Evolutionary conservation across 2,329 filamentous ascomycete species (phyloP), one percentile per base, ranked within the genome.

Genomic region (Neonectria coccinea): DNA sequence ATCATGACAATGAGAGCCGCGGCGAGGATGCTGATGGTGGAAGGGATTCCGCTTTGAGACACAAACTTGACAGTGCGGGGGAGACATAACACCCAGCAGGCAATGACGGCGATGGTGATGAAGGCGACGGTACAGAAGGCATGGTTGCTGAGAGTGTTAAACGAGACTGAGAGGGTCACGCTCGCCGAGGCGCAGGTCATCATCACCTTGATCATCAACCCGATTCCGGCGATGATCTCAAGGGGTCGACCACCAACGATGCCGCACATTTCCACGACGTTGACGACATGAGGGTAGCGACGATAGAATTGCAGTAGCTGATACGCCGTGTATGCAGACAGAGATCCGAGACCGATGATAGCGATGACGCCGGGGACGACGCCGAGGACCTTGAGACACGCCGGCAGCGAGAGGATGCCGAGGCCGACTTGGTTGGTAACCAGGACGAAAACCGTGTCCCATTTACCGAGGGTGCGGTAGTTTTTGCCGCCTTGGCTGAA

Each of bases 151-250:
- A 91, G 88, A 18, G 88, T 91, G 76, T 91, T 91, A 66, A 91
- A 83, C 64, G 89, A 90, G 69, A 89, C 86, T 11, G 88, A 86
- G 41, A 89, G 87, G 4, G 88, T 86, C 51, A 91, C 81, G 70
- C 87, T 89, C 70, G 91, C 88, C 66, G 90, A 83, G 25, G 86
- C 88, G 79, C 87, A 85, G 66, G 91, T 91, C 77, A 90, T 90
- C 54, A 88, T 91, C 73, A 91, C 91, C 81, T 92, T 92, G 67
- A 91, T 76, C 51, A 91, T 76, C 76, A 92, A 89, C 84, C 91
- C 91, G 69, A 88, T 79, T 1, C 88, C 72, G 0, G 72, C 71
- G 14, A 73, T 54, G 2, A 72, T 53, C 20, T 74, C 71, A 8
- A 75, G 66, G 0, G 70, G 70, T 2, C 58, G 39, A 0, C 74